Evolutionary conservation across 768 basidiomycete genomes (phyloP).

Genomic region (Russula compacta): DNA sequence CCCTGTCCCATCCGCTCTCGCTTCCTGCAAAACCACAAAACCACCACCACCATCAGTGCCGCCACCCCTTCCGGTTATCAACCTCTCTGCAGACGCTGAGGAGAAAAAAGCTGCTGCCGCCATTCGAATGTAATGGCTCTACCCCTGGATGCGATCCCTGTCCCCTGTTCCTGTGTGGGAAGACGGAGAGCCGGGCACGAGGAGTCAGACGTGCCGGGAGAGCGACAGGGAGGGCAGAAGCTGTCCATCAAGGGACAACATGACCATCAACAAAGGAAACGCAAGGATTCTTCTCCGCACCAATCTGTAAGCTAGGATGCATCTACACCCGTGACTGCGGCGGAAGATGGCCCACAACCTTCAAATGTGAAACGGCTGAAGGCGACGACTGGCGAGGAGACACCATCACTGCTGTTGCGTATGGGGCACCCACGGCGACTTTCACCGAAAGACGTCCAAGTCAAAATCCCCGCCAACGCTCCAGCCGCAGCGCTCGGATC

Average conservation of each 20-base stretch:
- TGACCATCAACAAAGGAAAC: slow-evolving; percentile 4
- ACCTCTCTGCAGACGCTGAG: neutral
- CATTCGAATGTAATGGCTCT: no score
- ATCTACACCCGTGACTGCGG: neutral
- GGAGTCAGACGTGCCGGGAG: neutral
- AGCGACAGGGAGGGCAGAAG: neutral
- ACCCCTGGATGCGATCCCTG: no score
- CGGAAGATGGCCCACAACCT: neutral
- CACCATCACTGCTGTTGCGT: slow-evolving; percentile 9
- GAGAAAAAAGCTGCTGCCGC: no score
- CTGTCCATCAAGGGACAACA: slow-evolving; percentile 14
- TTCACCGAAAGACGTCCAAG: neutral
- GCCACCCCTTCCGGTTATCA: neutral
- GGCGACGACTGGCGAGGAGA: slow-evolving; percentile 1
- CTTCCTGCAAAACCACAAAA: slow-evolving; percentile 8
- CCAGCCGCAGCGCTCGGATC: neutral
- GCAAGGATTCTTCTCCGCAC: neutral
- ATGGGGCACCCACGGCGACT: slow-evolving; percentile 2
- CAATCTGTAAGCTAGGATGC: neutral
- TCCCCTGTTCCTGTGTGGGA: no score
- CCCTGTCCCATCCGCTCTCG: neutral
- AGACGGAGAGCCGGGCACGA: no score
- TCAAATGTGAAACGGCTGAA: slow-evolving; percentile 6
- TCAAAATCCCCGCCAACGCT: neutral
- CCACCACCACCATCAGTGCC: neutral